Conservation (phyloP, 768 basidiomycete species). For the Suillus americanus region DNA sequence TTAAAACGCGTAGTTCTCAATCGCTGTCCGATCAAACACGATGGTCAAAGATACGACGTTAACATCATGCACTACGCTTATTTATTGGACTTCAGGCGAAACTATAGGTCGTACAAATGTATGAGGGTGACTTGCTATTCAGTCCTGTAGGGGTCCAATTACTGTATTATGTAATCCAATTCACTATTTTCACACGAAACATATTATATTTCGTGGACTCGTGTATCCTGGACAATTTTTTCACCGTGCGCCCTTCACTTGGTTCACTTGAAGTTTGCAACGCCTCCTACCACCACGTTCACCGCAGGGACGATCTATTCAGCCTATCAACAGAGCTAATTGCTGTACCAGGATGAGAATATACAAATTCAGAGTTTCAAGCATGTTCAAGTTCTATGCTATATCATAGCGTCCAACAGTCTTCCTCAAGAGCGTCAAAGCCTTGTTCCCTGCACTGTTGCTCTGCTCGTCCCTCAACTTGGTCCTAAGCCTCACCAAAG, state of each 20-base stretch:
- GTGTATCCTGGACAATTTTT: no score
- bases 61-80: no score
- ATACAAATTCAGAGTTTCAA: neutral
- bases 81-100: no score
- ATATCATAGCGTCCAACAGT: neutral
- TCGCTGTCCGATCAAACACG: neutral
- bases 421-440: neutral
- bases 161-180: no score
- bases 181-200: no score
- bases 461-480: constrained; percentile 25
- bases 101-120: no score
- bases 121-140: no score
- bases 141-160: no score
- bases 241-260: no score
- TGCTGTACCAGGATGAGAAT: neutral
- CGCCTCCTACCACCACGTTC: neutral
- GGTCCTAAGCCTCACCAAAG: constrained; percentile 37
- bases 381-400: neutral
- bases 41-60: no score
- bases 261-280: no score
- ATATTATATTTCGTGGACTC: no score
- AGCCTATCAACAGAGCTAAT: neutral
- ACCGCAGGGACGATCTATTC: neutral
- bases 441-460: neutral
- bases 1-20: neutral